phyloP scores from a whole-genome alignment of 305 asterid species.

The Striga hermonthica region DNA sequence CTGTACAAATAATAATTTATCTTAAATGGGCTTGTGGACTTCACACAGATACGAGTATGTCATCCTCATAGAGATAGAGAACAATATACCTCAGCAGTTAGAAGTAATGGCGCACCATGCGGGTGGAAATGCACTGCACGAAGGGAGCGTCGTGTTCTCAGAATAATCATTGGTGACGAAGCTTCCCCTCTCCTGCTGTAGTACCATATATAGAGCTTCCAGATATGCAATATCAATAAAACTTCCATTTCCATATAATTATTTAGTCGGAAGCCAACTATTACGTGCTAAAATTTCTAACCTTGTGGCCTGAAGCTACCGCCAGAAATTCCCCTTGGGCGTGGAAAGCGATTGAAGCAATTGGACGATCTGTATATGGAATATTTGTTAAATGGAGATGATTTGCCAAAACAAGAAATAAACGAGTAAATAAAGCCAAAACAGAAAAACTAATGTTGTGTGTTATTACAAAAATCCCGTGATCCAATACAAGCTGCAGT shows the following conservation, averaged over 20 bases:
- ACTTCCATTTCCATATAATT: slow-evolving; percentile 21
- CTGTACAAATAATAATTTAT: too few species aligned
- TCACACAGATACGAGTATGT: not conserved
- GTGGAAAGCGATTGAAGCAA: slow-evolving; percentile 96
- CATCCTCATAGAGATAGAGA: not conserved
- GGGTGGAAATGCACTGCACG: slow-evolving; percentile 99
- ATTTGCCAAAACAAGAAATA: slow-evolving; percentile 6
- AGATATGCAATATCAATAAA: slow-evolving; percentile 37
- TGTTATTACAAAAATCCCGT: slow-evolving; percentile 77
- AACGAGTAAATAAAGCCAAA: not conserved
- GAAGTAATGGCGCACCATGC: slow-evolving; percentile 83
- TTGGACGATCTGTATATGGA: slow-evolving; percentile 73
- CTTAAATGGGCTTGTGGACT: too few species aligned
- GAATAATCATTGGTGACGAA: slow-evolving; percentile 72
- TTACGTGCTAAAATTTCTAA: slow-evolving; percentile 35
- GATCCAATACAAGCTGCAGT: slow-evolving; percentile 86
- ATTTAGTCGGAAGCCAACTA: slow-evolving; percentile 24
- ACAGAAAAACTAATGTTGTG: slow-evolving; percentile 24
- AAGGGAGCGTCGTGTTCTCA: slow-evolving; percentile 89
- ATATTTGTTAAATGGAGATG: slow-evolving; percentile 25
- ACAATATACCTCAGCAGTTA: slow-evolving; percentile 84
- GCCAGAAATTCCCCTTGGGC: slow-evolving; percentile 92
- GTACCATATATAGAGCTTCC: slow-evolving; percentile 91
- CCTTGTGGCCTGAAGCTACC: slow-evolving; percentile 99
- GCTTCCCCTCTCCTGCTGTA: slow-evolving; percentile 76